Conservation (phyloP, 179 eudicot species). For the Spinacia oleracea region DNA sequence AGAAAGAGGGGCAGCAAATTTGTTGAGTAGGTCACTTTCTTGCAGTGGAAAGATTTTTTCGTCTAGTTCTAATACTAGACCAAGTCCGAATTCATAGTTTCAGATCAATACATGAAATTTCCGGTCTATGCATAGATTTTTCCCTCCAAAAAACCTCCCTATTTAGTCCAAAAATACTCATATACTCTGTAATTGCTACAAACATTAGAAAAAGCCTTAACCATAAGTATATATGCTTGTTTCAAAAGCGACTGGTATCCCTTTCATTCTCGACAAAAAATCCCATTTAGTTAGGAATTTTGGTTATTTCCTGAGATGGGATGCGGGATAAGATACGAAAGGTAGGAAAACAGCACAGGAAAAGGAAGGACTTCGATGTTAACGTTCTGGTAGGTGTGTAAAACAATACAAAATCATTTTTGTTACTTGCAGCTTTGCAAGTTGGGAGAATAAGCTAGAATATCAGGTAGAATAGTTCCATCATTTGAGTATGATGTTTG, state of each 20-base stretch:
- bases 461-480: background rate
- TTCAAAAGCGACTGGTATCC: background rate
- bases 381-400: constrained; percentile 4
- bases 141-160: no score
- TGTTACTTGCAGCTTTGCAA: constrained; percentile 6
- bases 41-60: constrained; percentile 34
- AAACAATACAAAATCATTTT: background rate
- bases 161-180: background rate
- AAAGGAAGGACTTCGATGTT: background rate
- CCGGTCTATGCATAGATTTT: no score
- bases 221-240: background rate
- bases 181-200: no score
- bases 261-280: background rate
- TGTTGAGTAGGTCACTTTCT: constrained; percentile 36
- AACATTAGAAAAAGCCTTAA: no score
- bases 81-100: constrained; percentile 12
- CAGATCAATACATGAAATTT: no score
- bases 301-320: background rate
- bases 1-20: constrained; percentile 27
- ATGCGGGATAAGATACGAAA: background rate
- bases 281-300: background rate
- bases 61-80: constrained; percentile 21
- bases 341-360: constrained; percentile 1
- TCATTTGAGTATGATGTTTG: constrained; percentile 3
- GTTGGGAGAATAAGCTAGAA: background rate